phyloP scores from a whole-genome alignment of 768 basidiomycete genomes.

The Phaeotremella fagi region DNA sequence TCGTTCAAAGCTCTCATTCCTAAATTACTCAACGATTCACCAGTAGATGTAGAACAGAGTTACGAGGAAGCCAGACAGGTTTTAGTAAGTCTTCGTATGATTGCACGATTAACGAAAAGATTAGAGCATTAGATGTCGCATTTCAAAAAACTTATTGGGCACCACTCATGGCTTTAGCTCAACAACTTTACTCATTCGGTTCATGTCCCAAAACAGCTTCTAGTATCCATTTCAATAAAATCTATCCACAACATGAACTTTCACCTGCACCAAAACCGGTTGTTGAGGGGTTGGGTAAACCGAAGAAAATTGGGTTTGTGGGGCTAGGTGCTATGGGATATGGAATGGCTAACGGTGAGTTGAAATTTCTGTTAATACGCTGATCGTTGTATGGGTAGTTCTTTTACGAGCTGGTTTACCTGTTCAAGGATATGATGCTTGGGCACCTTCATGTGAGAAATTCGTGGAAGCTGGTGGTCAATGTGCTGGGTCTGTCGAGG shows the following conservation, averaged over 20 bases:
- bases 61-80: background rate
- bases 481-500: background rate
- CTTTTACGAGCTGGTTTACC: background rate
- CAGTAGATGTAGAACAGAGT: background rate
- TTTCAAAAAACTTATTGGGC: background rate
- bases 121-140: background rate
- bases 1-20: background rate
- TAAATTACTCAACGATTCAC: background rate
- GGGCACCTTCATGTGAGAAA: background rate
- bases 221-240: background rate
- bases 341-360: slow-evolving; percentile 7
- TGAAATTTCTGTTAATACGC: no score
- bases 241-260: background rate
- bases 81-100: background rate
- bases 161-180: background rate
- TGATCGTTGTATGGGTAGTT: background rate
- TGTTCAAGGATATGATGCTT: slow-evolving; percentile 4
- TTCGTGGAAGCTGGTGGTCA: background rate
- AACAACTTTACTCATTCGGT: background rate
- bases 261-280: background rate
- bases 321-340: slow-evolving; percentile 3
- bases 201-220: background rate
- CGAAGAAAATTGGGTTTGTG: background rate
- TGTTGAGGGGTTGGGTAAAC: background rate
- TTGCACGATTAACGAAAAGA: background rate